phyloP scores from a whole-genome alignment of 2,329 filamentous ascomycete species.

The Aspergillus alliaceus region DNA sequence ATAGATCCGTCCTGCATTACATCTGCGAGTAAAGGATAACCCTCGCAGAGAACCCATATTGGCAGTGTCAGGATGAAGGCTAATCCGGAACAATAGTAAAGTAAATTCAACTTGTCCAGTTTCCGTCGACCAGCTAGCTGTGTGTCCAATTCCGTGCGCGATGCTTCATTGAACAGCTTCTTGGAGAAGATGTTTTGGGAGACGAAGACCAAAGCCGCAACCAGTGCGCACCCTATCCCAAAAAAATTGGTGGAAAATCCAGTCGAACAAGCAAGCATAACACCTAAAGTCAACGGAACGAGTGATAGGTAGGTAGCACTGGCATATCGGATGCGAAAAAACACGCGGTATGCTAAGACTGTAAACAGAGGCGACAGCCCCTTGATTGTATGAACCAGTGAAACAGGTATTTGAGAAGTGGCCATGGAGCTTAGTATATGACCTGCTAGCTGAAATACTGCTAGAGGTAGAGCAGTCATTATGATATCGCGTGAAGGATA shows the following conservation, averaged over 20 bases:
- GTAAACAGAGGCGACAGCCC: constrained; percentile 94
- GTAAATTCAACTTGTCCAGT: constrained; percentile 91
- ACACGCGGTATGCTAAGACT: constrained; percentile 83
- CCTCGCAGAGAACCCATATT: constrained; percentile 92
- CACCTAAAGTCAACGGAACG: constrained; percentile 88
- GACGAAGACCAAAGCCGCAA: constrained; percentile 92
- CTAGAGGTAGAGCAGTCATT: constrained; percentile 82
- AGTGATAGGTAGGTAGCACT: constrained; percentile 83
- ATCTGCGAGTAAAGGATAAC: constrained; percentile 72
- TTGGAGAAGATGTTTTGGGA: constrained; percentile 99
- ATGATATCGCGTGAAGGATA: constrained; percentile 79
- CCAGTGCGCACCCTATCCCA: constrained; percentile 84
- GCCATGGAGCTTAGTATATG: constrained; percentile 93
- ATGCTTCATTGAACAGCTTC: constrained; percentile 92
- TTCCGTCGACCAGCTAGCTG: constrained; percentile 66
- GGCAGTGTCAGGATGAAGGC: constrained; percentile 86
- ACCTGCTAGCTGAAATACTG: constrained; percentile 87
- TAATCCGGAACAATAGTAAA: constrained; percentile 94
- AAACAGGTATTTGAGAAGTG: constrained; percentile 92
- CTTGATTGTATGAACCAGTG: constrained; percentile 97
- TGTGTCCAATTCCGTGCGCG: constrained; percentile 75
- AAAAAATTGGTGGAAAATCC: constrained; percentile 86
- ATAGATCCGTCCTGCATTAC: constrained; percentile 80
- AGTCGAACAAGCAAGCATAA: constrained; percentile 92
- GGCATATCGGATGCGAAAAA: constrained; percentile 88